Evolutionary conservation across 2,329 filamentous ascomycete species (phyloP).

Genomic region (Pseudonectria buxi): DNA sequence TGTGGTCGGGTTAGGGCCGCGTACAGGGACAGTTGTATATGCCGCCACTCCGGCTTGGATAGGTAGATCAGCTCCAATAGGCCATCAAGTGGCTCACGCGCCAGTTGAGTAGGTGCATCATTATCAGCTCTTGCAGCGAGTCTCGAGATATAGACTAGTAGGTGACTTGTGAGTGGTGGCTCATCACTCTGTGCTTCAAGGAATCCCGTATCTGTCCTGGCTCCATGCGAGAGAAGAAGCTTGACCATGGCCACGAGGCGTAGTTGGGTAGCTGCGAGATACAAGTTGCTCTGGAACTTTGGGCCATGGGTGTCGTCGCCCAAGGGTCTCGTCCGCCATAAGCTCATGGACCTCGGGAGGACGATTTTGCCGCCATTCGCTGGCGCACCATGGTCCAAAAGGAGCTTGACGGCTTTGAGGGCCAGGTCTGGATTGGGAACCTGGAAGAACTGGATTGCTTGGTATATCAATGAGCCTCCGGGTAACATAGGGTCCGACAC

Average conservation of each 20-base stretch:
- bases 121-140: neutral
- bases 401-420: neutral
- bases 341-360: no score
- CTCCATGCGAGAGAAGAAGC: constrained; percentile 1
- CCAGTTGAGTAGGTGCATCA: constrained; percentile 1
- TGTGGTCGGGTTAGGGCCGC: no score
- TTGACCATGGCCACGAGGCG: neutral
- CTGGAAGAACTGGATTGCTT: constrained; percentile 1
- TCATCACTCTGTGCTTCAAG: constrained; percentile 1
- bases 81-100: no score
- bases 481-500: neutral
- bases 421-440: neutral
- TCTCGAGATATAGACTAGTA: constrained; percentile 1
- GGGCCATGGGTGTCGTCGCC: neutral
- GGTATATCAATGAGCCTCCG: constrained; percentile 2
- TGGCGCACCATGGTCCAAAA: constrained; percentile 1
- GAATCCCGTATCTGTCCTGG: constrained; percentile 1
- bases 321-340: no score
- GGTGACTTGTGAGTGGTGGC: constrained; percentile 1
- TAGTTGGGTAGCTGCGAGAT: neutral
- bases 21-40: no score
- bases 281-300: neutral
- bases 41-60: no score
- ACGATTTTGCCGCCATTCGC: neutral
- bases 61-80: constrained; percentile 1